A percentile compares a stretch with the other conserved stretches of the same genome.
phyloP scores from a whole-genome alignment of 305 asterid species.

The Ajuga reptans region DNA sequence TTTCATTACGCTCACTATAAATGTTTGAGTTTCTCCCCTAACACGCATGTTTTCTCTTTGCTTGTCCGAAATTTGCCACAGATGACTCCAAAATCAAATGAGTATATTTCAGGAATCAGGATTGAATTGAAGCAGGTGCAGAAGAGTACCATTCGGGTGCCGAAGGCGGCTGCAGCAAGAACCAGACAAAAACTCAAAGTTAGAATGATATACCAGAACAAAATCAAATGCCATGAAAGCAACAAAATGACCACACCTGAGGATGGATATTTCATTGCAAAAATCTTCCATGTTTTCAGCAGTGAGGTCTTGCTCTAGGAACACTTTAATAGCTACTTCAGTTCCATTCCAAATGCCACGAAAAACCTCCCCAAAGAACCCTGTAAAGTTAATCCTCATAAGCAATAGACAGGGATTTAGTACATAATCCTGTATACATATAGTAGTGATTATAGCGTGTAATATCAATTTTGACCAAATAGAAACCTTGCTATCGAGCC shows the following conservation, averaged over 20 bases:
- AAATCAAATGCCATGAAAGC: slow-evolving; percentile 12
- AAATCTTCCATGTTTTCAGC: slow-evolving; percentile 99
- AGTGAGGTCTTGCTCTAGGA: slow-evolving; percentile 96
- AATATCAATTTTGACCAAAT: no score
- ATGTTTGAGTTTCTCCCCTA: background rate
- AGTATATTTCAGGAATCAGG: slow-evolving; percentile 1
- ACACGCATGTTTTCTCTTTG: background rate
- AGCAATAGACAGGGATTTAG: background rate
- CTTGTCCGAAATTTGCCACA: background rate
- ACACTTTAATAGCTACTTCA: slow-evolving; percentile 93
- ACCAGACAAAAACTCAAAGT: slow-evolving; percentile 26
- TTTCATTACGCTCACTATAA: background rate
- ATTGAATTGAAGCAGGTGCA: slow-evolving; percentile 25
- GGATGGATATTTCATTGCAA: slow-evolving; percentile 92
- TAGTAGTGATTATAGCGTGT: background rate
- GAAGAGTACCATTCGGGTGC: slow-evolving; percentile 86
- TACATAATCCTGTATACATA: background rate
- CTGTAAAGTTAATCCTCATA: slow-evolving; percentile 31
- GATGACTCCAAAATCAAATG: slow-evolving; percentile 1
- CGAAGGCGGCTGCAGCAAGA: slow-evolving; percentile 83
- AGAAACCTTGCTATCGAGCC: background rate
- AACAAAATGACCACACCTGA: slow-evolving; percentile 46
- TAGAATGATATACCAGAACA: slow-evolving; percentile 26
- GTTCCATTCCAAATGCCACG: slow-evolving; percentile 99
- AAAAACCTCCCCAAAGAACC: slow-evolving; percentile 97